Conservation (phyloP, 495 filamentous ascomycete species). For the Trichocladium uniseriatum region DNA sequence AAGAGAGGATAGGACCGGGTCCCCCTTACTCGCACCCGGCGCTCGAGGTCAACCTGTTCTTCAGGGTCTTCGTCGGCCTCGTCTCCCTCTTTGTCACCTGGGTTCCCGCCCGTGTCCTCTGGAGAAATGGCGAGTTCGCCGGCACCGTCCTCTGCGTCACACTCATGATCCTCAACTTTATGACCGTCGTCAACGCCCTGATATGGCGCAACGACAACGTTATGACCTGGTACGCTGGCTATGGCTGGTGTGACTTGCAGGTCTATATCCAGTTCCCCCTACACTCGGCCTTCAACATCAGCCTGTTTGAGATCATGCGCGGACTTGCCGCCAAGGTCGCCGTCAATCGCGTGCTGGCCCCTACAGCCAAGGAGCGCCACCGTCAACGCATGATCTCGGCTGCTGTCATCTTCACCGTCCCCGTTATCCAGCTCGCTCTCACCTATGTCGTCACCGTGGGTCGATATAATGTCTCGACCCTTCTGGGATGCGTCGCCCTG, state of each 20-base stretch:
- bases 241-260: constrained; percentile 75
- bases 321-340: constrained; percentile 65
- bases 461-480: constrained; percentile 64
- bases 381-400: constrained; percentile 50
- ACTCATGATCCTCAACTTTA: constrained; percentile 54
- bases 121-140: constrained; percentile 51
- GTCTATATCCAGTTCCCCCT: constrained; percentile 48
- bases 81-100: constrained; percentile 48
- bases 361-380: constrained; percentile 42
- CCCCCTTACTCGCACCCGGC: constrained; percentile 22
- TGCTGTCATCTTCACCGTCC: constrained; percentile 58
- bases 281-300: constrained; percentile 52
- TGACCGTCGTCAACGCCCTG: constrained; percentile 65
- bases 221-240: constrained; percentile 59
- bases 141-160: constrained; percentile 55
- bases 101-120: constrained; percentile 48
- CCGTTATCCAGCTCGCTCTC: constrained; percentile 53
- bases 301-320: constrained; percentile 65
- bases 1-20: constrained; percentile 16
- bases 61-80: constrained; percentile 44
- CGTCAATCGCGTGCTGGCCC: constrained; percentile 42
- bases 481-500: constrained; percentile 60
- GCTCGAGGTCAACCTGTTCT: constrained; percentile 33
- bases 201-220: constrained; percentile 73
- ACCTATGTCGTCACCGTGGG: constrained; percentile 60